Evolutionary conservation across 768 basidiomycete species (phyloP).

Genomic region (Austroboletus eburneus): DNA sequence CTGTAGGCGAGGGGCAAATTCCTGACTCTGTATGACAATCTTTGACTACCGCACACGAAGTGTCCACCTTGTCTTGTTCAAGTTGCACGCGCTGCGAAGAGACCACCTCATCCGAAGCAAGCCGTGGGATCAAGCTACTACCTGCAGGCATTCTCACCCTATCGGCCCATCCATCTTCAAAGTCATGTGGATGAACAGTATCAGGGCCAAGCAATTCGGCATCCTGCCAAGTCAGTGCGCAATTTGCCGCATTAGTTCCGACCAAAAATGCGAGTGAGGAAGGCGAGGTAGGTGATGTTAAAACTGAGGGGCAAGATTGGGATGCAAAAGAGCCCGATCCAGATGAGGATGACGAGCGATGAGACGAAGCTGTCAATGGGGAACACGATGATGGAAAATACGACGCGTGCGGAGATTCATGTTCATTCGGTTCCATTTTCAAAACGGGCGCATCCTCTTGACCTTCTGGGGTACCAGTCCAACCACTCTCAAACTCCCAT

Average conservation of each 20-base stretch:
- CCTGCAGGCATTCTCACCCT: conserved; percentile 11
- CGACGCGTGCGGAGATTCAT: conserved; percentile 22
- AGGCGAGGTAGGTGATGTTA: conserved; percentile 5
- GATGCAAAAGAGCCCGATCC: conserved; percentile 12
- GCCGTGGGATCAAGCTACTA: conserved; percentile 7
- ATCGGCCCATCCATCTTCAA: conserved; percentile 36
- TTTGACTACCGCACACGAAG: conserved; percentile 2
- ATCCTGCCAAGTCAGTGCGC: conserved; percentile 38
- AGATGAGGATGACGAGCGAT: conserved; percentile 12
- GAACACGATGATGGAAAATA: conserved; percentile 15
- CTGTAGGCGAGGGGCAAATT: conserved; percentile 1
- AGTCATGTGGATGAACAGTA: conserved; percentile 39
- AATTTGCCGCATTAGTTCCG: conserved; percentile 9
- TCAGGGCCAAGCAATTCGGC: conserved; percentile 45
- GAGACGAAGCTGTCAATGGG: conserved; percentile 16
- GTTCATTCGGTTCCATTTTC: conserved; percentile 42
- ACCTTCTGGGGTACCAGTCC: conserved; percentile 16
- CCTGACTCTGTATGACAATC: conserved; percentile 6
- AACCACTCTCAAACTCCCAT: conserved; percentile 32
- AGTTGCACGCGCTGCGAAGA: neutral
- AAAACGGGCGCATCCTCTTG: conserved; percentile 23
- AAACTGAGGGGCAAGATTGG: conserved; percentile 14
- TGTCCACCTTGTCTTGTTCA: conserved; percentile 3
- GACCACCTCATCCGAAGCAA: neutral
- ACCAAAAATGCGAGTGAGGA: conserved; percentile 9